Evolutionary conservation across 176 grass and related monocot genomes (phyloP), one percentile per base, ranked within the genome.

Genomic region (Saccharum spontaneum): DNA sequence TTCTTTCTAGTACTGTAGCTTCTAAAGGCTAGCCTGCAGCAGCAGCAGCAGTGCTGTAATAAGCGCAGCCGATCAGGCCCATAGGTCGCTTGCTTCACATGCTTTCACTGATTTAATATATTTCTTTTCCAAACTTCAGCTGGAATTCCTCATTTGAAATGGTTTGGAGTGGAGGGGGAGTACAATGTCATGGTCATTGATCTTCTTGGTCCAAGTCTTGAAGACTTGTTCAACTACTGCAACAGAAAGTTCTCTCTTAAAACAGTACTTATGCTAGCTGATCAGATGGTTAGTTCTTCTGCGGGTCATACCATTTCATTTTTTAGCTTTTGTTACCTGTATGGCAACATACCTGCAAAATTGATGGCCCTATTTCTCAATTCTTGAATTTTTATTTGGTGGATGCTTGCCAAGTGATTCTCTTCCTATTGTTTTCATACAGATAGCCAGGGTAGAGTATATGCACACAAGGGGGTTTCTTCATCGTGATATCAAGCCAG

Each of bases 161-260:
- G 91, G 91, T 93, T 97, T 74, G 94, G 94, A 13, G 89, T 97
- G 67, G 94, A 97, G 46, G 94, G 94, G 70, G 94, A 97, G 54
- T 97, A 97, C 87, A 97, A 97, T 94, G 85, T 91, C 60, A 97
- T 97, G 94, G 94, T 93, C 76, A 97, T 97, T 74, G 94, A 97
- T 91, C 94, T 97, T 88, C 94, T 97, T 85, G 94, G 94, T 66
- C 91, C 94, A 87, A 97, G 94, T 72, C 67, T 97, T 22, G 91
- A 97, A 74, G 94, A 97, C 73, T 68, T 94, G 40, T 97, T 97
- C 85, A 94, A 97, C 76, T 94, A 86, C 73, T 97, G 94, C 84
- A 91, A 91, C 54, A 83, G 94, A 83, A 97, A 91, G 71, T 89
- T 97, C 68, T 90, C 94, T 86, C 88, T 97, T 84, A 97, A 97